Percentiles rank a stretch among this genome's conserved stretches.
Evolutionary conservation across 2,329 filamentous ascomycete genomes (phyloP).

Genomic region (Zymoseptoria crescenta): DNA sequence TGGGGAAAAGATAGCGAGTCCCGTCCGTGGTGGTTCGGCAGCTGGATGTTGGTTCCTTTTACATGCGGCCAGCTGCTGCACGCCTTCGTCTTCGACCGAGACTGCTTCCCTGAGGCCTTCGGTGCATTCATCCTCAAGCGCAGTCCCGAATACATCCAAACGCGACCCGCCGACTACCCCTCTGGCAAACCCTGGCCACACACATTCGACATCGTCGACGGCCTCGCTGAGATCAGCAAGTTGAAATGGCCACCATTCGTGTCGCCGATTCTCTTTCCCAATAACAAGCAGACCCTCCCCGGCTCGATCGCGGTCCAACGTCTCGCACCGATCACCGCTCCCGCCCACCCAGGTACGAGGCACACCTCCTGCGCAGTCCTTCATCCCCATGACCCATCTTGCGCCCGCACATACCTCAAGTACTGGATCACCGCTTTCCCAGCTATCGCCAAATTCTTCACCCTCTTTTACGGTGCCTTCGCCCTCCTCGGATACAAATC

Average conservation of each 20-base stretch:
- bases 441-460: conserved; percentile 66
- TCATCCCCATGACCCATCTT: conserved; percentile 82
- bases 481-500: conserved; percentile 60
- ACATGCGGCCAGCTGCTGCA: conserved; percentile 44
- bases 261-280: conserved; percentile 79
- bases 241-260: conserved; percentile 82
- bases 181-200: conserved; percentile 67
- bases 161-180: conserved; percentile 62
- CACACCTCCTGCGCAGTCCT: conserved; percentile 82
- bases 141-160: conserved; percentile 72
- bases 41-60: conserved; percentile 45
- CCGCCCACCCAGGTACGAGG: conserved; percentile 79
- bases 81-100: conserved; percentile 45
- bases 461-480: conserved; percentile 64
- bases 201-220: conserved; percentile 69
- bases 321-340: conserved; percentile 69
- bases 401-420: conserved; percentile 75
- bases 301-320: conserved; percentile 47
- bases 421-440: conserved; percentile 84
- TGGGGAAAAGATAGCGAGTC: conserved; percentile 38
- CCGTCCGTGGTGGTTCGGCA: conserved; percentile 58
- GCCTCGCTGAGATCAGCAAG: conserved; percentile 69
- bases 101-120: conserved; percentile 49
- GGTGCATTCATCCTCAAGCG: conserved; percentile 60
- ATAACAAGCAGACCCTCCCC: conserved; percentile 49